Evolutionary conservation across 192 early-diverging fungal species (phyloP), one percentile per base, ranked within the genome.

Genomic region (Umbelopsis sp.): DNA sequence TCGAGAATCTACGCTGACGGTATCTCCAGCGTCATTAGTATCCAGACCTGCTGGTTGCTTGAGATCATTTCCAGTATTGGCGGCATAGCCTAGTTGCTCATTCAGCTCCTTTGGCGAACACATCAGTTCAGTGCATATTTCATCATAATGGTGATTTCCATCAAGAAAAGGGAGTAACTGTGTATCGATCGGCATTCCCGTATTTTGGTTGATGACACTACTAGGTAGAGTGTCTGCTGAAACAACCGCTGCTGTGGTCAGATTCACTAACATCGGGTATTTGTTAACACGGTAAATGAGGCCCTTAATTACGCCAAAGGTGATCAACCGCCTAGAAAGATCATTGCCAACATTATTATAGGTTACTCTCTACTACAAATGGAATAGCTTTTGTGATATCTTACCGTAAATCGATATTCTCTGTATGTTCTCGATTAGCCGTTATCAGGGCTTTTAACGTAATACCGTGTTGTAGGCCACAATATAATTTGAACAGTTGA

Each of bases 371-470:
- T n/a, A 4, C 1, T 26, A 38, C 7, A 45, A 17, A 0, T 41
- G 7, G 38, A 11, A 1, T 41, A 11, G 12, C 38, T 6, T 41
- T 11, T 14, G 34, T 16, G 2, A 26, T 34, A 51, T 12, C 25
- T 77, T 85, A 94, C 93, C 94, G 82, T 52, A 94, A 86, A 78
- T 98, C 96, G 53, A 97, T 87, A 56, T 90, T 87, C 24, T 89
- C 77, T 21, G 83, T 74, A 8, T 80, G 65, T 1, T 94, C 83
- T 50, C 88, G 80, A 65, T 94, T 88, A 36, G 93, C 90, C 50
- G 95, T 81, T 14, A 95, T 85, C 95, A 96, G 97, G 69, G 95
- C 90, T n/a, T 83, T 86, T 0, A 99, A 85, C 2, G 93, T 91
- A 25, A 86, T 69, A 1, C 94, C 91, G 54, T 90, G 88, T 47